Percentiles rank a stretch among this genome's conserved stretches.
Conservation (phyloP, 768 basidiomycete genomes). For the Hypsizygus marmoreus region DNA sequence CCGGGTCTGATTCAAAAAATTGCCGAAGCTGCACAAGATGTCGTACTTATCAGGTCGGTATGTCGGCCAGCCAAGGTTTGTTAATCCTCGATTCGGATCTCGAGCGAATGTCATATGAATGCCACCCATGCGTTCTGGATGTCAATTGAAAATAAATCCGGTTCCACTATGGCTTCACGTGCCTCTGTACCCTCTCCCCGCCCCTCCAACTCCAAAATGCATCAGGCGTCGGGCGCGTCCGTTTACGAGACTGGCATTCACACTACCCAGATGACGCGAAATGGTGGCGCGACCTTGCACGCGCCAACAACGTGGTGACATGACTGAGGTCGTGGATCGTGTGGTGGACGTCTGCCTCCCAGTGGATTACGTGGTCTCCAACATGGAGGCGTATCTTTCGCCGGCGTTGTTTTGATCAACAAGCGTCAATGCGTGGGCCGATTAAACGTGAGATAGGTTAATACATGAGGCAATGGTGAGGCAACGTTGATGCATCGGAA, state of each 20-base stretch:
- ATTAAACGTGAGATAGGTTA: too few species aligned
- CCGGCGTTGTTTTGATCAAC: too few species aligned
- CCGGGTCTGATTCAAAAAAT: conserved; percentile 16
- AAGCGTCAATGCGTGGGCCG: too few species aligned
- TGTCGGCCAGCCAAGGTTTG: conserved; percentile 25
- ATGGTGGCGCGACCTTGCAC: conserved; percentile 44
- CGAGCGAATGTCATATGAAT: too few species aligned
- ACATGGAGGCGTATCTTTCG: too few species aligned
- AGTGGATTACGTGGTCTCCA: too few species aligned
- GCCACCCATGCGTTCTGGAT: conserved; percentile 42
- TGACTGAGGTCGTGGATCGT: conserved; percentile 28
- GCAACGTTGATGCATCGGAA: too few species aligned
- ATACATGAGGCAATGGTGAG: too few species aligned
- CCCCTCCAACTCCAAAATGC: conserved; percentile 7
- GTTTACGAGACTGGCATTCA: conserved; percentile 35
- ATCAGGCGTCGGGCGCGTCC: conserved; percentile 25
- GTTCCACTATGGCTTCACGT: conserved; percentile 42
- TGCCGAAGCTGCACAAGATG: conserved; percentile 20
- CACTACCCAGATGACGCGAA: conserved; percentile 39
- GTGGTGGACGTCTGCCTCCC: too few species aligned
- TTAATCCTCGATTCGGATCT: conserved; percentile 34
- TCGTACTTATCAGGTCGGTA: conserved; percentile 22
- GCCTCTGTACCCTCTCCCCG: conserved; percentile 39
- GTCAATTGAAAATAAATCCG: too few species aligned
- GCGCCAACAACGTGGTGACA: conserved; percentile 41